These are phyloP conservation scores for Gossypium bickii DNA, from an alignment of 345 rosid species.

Conservation along the genomic window DNA sequence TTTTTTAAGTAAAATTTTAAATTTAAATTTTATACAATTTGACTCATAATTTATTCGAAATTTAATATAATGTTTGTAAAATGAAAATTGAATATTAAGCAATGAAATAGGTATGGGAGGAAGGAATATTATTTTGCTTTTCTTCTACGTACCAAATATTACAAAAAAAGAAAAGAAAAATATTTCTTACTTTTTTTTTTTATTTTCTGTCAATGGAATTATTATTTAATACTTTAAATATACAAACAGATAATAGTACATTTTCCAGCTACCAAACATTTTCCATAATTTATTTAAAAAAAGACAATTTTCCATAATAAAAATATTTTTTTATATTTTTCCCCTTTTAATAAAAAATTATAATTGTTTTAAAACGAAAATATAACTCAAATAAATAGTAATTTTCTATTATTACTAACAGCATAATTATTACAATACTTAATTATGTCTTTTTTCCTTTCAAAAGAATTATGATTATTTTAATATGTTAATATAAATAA, in stretches of 20 bases:
- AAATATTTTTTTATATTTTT: not conserved
- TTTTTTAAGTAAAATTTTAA: too few species aligned
- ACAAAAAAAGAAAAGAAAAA: not conserved
- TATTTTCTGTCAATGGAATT: not conserved
- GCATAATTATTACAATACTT: not conserved
- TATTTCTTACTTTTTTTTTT: not conserved
- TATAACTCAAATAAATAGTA: not conserved
- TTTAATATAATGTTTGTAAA: too few species aligned
- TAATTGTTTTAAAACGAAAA: not conserved
- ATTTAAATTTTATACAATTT: too few species aligned
- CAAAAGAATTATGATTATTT: not conserved
- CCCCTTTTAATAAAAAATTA: not conserved
- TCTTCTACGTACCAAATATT: slow-evolving; percentile 19
- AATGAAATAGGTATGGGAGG: not conserved
- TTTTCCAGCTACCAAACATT: slow-evolving; percentile 21
- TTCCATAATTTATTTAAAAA: not conserved
- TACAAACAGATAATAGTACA: not conserved
- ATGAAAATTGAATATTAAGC: not conserved
- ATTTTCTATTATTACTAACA: not conserved
- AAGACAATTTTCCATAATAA: not conserved
- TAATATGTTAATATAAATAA: not conserved
- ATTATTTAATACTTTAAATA: slow-evolving; percentile 2
- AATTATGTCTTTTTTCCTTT: too few species aligned
- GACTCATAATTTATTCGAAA: too few species aligned
- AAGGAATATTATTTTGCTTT: slow-evolving; percentile 25